phyloP scores from a whole-genome alignment of 1,284 basidiomycete genomes.

The Lentinula novae-zelandiae region DNA sequence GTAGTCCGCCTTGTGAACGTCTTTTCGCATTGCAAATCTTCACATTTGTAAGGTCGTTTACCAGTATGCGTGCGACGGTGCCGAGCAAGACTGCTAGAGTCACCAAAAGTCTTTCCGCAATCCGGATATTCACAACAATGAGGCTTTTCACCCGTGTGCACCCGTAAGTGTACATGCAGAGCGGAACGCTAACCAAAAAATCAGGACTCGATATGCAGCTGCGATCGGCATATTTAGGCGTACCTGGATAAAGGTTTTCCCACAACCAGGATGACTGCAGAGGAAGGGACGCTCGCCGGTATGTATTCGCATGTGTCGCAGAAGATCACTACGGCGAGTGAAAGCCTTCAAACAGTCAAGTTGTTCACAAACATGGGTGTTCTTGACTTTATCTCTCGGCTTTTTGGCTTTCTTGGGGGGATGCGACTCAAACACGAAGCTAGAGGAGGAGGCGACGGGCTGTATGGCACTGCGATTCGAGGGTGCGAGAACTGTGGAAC shows the following conservation, averaged over 20 bases:
- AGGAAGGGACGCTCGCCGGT: conserved; percentile 85
- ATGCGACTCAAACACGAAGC: conserved; percentile 22
- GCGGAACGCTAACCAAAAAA: conserved; percentile 63
- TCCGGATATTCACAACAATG: conserved; percentile 84
- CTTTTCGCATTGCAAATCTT: conserved; percentile 76
- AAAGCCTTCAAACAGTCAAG: conserved; percentile 74
- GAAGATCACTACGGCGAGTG: conserved; percentile 70
- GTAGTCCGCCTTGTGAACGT: conserved; percentile 82
- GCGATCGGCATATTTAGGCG: conserved; percentile 15
- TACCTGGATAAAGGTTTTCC: conserved; percentile 86
- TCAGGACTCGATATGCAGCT: conserved; percentile 16
- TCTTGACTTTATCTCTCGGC: conserved; percentile 35
- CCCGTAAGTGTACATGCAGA: conserved; percentile 79
- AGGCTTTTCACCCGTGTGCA: conserved; percentile 88
- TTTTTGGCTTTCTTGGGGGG: conserved; percentile 37
- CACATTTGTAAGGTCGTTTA: conserved; percentile 78
- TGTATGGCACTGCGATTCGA: conserved; percentile 29
- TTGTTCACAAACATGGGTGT: conserved; percentile 53
- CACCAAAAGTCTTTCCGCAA: conserved; percentile 81
- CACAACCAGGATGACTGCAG: conserved; percentile 66
- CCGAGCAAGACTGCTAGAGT: conserved; percentile 84
- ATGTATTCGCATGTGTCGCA: conserved; percentile 82
- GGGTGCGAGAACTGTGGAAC: conserved; percentile 28
- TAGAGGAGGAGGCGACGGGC: conserved; percentile 47
- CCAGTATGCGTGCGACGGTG: conserved; percentile 86